These are phyloP conservation scores for Ceratobasidium theobromae DNA, from an alignment of 1,284 basidiomycete genomes.

Conservation along the genomic window DNA sequence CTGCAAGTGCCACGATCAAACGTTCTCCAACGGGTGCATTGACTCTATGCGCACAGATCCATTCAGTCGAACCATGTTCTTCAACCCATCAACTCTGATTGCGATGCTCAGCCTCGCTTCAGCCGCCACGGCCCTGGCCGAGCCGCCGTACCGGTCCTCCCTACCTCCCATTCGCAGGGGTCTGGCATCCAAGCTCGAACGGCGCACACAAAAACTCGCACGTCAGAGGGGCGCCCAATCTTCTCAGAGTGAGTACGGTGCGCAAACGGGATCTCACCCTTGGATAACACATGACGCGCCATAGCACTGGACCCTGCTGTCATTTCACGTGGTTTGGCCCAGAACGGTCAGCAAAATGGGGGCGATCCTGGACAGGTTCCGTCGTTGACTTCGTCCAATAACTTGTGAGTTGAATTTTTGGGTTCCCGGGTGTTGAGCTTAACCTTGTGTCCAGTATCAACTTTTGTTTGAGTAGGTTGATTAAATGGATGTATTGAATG, in stretches of 20 bases:
- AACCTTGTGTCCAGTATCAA: slow-evolving; percentile 3
- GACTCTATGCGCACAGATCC: background rate
- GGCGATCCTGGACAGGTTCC: slow-evolving; percentile 47
- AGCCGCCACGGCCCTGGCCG: slow-evolving; percentile 1
- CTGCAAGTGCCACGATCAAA: background rate
- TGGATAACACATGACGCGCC: background rate
- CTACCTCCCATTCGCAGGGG: slow-evolving; percentile 14
- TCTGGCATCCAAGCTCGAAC: slow-evolving; percentile 29
- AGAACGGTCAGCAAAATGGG: slow-evolving; percentile 50
- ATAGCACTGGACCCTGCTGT: slow-evolving; percentile 49
- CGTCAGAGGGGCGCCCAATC: slow-evolving; percentile 23
- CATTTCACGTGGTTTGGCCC: slow-evolving; percentile 50
- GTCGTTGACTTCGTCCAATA: slow-evolving; percentile 54
- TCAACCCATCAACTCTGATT: slow-evolving; percentile 9
- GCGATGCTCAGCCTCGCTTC: slow-evolving; percentile 21
- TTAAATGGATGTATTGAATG: background rate
- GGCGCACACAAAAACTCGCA: slow-evolving; percentile 1
- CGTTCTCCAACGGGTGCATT: background rate
- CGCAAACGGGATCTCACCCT: background rate
- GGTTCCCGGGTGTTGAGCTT: background rate
- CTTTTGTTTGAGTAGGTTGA: slow-evolving; percentile 4
- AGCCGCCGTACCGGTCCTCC: background rate
- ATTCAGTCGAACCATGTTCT: slow-evolving; percentile 20
- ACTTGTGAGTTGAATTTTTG: slow-evolving; percentile 43
- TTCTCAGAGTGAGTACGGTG: slow-evolving; percentile 11